Evolutionary conservation across 164 flowering plant genomes (phyloP).

Genomic region (Platanus orientalis): DNA sequence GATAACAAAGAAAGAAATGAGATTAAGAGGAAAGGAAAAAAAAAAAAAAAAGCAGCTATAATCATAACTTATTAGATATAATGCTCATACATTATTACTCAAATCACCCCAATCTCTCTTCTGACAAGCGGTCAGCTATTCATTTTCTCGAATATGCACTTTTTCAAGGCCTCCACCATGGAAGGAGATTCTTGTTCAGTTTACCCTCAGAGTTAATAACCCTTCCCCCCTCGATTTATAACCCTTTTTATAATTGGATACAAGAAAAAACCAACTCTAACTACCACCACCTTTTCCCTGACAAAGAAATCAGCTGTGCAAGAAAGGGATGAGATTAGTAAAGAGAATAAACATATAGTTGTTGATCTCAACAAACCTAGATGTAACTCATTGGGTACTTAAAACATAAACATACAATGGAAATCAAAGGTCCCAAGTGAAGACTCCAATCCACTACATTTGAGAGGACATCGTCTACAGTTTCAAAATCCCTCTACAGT

Average conservation of each 20-base stretch:
- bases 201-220: neutral
- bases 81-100: slow-evolving; percentile 6
- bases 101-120: neutral
- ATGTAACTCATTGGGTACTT: too few species aligned
- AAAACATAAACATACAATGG: neutral
- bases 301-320: slow-evolving; percentile 64
- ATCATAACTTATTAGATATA: slow-evolving; percentile 10
- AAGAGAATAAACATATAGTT: too few species aligned
- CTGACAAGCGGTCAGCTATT: neutral
- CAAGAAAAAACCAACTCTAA: slow-evolving; percentile 9
- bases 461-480: neutral
- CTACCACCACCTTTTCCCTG: slow-evolving; percentile 47
- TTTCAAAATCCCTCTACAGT: too few species aligned
- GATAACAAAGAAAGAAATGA: slow-evolving; percentile 1
- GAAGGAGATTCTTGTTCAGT: slow-evolving; percentile 7
- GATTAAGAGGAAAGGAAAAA: neutral
- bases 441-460: neutral
- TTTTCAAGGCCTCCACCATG: neutral
- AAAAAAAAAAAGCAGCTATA: neutral
- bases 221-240: too few species aligned
- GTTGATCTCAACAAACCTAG: too few species aligned
- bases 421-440: neutral
- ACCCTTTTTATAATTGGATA: slow-evolving; percentile 1
- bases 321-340: too few species aligned
- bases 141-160: neutral